Percentiles rank a stretch among this genome's conserved stretches.
Conservation (phyloP, 768 basidiomycete genomes). For the Lentinula aciculospora region DNA sequence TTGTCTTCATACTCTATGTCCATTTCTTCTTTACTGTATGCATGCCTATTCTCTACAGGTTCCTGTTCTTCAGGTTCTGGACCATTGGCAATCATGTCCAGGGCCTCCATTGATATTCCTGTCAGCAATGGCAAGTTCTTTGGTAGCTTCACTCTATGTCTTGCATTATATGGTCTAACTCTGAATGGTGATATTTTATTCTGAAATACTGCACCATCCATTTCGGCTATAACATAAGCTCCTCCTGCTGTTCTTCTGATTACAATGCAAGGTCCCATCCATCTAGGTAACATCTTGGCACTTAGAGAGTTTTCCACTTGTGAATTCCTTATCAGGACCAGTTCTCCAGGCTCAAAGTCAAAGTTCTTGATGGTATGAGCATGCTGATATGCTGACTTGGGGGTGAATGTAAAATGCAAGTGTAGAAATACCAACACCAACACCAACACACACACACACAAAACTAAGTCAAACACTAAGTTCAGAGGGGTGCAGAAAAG, state of each 20-base stretch:
- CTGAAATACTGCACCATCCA: slow-evolving; percentile 2
- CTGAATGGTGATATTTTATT: slow-evolving; percentile 3
- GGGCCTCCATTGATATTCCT: background rate
- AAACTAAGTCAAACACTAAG: no score
- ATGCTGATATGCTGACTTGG: no score
- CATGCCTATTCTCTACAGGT: background rate
- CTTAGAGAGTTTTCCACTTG: slow-evolving; percentile 13
- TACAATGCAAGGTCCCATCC: slow-evolving; percentile 19
- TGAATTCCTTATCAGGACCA: slow-evolving; percentile 17
- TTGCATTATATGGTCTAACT: slow-evolving; percentile 1
- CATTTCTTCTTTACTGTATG: background rate
- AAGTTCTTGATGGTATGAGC: slow-evolving; percentile 17
- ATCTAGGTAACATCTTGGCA: slow-evolving; percentile 13
- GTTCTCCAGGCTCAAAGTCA: slow-evolving; percentile 9
- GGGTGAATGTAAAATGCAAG: no score
- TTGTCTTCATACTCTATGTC: background rate
- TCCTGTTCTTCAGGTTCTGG: background rate
- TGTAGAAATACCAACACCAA: no score
- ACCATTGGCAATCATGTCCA: background rate
- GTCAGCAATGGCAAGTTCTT: background rate
- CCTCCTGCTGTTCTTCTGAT: slow-evolving; percentile 11
- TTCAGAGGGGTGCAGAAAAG: no score
- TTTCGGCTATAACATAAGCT: slow-evolving; percentile 6
- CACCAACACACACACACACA: no score
- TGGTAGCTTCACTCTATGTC: background rate